Evolutionary conservation across 2,329 filamentous ascomycete species (phyloP).

Genomic region (Rachicladosporium sp.): DNA sequence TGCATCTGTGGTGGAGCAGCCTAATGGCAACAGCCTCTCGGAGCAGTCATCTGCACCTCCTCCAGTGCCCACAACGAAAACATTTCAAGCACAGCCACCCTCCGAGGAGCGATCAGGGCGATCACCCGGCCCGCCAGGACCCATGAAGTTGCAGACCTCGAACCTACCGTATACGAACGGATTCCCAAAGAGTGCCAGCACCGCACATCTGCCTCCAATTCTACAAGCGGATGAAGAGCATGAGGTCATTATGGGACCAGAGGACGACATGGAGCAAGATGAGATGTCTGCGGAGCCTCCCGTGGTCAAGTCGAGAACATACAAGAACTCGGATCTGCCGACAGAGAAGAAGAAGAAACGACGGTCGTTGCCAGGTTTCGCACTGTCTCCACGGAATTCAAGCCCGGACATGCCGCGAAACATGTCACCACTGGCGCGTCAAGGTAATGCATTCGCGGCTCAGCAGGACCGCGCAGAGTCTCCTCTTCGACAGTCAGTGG

Average conservation of each 20-base stretch:
- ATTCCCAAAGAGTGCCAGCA: constrained; percentile 2
- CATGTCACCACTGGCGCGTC: background rate
- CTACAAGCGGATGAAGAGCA: constrained; percentile 3
- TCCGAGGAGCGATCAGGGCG: background rate
- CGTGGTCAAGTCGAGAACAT: no score
- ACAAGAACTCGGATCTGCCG: no score
- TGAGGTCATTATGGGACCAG: constrained; percentile 5
- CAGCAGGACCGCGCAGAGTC: background rate
- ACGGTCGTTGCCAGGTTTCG: background rate
- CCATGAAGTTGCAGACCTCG: constrained; percentile 1
- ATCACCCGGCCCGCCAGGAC: background rate
- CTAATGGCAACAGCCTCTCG: no score
- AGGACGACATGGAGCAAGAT: constrained; percentile 1
- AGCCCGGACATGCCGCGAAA: background rate
- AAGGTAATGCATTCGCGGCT: background rate
- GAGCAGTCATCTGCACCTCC: no score
- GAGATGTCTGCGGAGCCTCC: no score
- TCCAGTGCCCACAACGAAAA: no score
- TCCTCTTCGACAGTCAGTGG: background rate
- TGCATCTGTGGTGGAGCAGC: no score
- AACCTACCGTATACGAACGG: constrained; percentile 1
- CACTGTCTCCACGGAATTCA: background rate
- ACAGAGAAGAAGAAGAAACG: background rate
- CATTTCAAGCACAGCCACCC: background rate
- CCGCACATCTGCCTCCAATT: constrained; percentile 1